A percentile compares a stretch with the other conserved stretches of the same genome.
Evolutionary conservation across 345 rosid species (phyloP).

Genomic region (Trapa incisa): DNA sequence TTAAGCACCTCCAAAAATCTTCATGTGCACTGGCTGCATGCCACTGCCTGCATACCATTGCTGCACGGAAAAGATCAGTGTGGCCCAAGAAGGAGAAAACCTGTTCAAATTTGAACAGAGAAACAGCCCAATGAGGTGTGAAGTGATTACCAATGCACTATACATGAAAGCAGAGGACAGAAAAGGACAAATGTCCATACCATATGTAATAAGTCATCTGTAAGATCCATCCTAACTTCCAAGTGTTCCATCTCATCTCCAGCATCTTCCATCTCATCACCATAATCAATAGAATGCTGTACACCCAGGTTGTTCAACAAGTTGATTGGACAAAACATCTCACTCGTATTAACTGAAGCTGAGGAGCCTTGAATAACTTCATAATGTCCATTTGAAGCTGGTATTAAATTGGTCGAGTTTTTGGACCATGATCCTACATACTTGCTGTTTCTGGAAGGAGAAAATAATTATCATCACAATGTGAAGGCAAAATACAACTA

Average conservation of each 20-base stretch:
- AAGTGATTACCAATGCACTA: too few species aligned
- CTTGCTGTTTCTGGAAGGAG: constrained; percentile 28
- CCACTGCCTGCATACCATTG: constrained; percentile 92
- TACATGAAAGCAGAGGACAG: too few species aligned
- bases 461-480: neutral
- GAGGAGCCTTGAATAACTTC: constrained; percentile 20
- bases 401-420: constrained; percentile 19
- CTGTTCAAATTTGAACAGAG: constrained; percentile 17
- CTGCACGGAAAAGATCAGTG: constrained; percentile 66
- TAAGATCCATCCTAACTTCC: constrained; percentile 78
- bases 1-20: constrained; percentile 87
- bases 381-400: constrained; percentile 10
- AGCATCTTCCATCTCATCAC: constrained; percentile 29
- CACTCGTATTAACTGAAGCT: constrained; percentile 27
- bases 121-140: too few species aligned
- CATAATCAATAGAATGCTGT: constrained; percentile 23
- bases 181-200: constrained; percentile 17
- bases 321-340: constrained; percentile 18
- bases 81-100: constrained; percentile 90
- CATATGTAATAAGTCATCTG: constrained; percentile 89
- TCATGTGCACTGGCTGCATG: constrained; percentile 86
- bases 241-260: constrained; percentile 39
- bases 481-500: neutral
- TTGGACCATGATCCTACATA: constrained; percentile 16
- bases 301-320: constrained; percentile 40